Percentiles rank a stretch among this genome's conserved stretches.
phyloP scores from a whole-genome alignment of 1,284 basidiomycete species.

The Testicularia cyperi region DNA sequence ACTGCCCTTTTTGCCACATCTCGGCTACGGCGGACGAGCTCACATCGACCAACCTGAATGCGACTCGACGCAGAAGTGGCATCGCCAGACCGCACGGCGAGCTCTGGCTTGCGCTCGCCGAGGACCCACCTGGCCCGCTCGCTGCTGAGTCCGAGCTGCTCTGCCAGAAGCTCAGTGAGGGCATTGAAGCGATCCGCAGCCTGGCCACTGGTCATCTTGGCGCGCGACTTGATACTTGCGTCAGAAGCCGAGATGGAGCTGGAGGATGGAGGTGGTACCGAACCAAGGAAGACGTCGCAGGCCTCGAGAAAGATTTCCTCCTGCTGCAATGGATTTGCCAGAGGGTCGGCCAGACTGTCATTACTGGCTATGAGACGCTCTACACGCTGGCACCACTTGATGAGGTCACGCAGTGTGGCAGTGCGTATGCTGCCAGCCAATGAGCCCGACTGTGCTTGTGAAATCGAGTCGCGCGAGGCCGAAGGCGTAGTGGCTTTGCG shows the following conservation, averaged over 20 bases:
- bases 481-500: conserved; percentile 28
- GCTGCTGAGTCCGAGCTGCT: conserved; percentile 41
- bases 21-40: conserved; percentile 28
- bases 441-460: conserved; percentile 1
- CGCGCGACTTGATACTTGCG: conserved; percentile 1
- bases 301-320: conserved; percentile 90
- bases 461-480: no score
- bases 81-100: conserved; percentile 21
- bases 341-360: conserved; percentile 16
- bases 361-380: conserved; percentile 63
- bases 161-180: conserved; percentile 37
- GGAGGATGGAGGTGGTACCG: conserved; percentile 50
- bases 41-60: conserved; percentile 32
- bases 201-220: conserved; percentile 10
- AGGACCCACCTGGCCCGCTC: conserved; percentile 50
- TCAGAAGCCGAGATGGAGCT: neutral
- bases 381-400: conserved; percentile 81
- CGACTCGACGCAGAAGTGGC: conserved; percentile 4
- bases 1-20: conserved; percentile 12
- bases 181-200: conserved; percentile 27
- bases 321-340: conserved; percentile 73
- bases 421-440: conserved; percentile 27
- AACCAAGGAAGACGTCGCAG: conserved; percentile 87
- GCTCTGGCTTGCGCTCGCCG: conserved; percentile 44
- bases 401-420: conserved; percentile 76